phyloP scores from a whole-genome alignment of 1,284 basidiomycete genomes.

The Cystobasidium sp. region DNA sequence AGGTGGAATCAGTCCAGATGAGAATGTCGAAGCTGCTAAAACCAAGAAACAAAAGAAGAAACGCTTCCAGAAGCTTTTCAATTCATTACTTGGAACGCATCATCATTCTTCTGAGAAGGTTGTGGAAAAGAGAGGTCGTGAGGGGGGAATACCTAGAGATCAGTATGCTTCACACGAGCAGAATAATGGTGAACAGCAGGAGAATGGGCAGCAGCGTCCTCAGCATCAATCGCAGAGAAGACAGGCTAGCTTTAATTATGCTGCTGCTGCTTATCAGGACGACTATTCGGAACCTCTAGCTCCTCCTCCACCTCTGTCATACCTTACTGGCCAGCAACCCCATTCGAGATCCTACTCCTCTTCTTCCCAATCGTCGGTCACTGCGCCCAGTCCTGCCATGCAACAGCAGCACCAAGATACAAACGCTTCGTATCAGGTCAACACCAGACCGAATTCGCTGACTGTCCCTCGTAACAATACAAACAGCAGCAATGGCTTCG shows the following conservation, averaged over 20 bases:
- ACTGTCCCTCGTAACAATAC: slow-evolving; percentile 34
- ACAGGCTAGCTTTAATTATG: slow-evolving; percentile 21
- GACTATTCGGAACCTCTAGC: slow-evolving; percentile 42
- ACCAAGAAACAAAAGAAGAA: slow-evolving; percentile 43
- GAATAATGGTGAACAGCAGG: background rate
- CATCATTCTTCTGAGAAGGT: background rate
- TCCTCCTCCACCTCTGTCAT: slow-evolving; percentile 39
- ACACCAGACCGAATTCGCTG: slow-evolving; percentile 19
- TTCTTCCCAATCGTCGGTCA: slow-evolving; percentile 35
- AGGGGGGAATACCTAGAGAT: background rate
- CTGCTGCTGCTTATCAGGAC: slow-evolving; percentile 32
- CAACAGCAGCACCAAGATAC: slow-evolving; percentile 10
- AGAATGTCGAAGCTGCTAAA: slow-evolving; percentile 21
- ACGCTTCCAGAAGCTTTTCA: slow-evolving; percentile 45
- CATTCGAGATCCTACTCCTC: slow-evolving; percentile 35
- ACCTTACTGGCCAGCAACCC: slow-evolving; percentile 40
- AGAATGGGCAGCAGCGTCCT: background rate
- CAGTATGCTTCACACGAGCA: background rate
- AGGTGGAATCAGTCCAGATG: slow-evolving; percentile 38
- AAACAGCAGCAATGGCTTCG: slow-evolving; percentile 39
- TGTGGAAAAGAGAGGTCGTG: background rate
- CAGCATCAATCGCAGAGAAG: slow-evolving; percentile 6
- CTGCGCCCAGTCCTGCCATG: background rate
- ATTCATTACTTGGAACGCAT: slow-evolving; percentile 24
- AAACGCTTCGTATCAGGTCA: background rate